A percentile compares a stretch with the other conserved stretches of the same genome.
Evolutionary conservation across 805 yeast species (phyloP).

Genomic region (Ogataea nakhonphanomensis): DNA sequence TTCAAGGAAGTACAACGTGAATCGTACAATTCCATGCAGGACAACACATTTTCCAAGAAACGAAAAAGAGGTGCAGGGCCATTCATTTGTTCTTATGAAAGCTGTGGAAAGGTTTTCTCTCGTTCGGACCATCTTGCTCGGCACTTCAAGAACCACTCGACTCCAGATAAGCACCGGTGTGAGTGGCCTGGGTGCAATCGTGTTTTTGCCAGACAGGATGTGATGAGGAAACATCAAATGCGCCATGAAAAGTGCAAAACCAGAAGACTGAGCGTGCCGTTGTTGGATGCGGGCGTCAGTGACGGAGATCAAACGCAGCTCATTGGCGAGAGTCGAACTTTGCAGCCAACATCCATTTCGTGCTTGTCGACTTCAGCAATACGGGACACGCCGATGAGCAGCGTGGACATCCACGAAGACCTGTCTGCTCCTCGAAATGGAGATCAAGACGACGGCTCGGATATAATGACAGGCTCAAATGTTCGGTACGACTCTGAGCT

Average conservation of each 20-base stretch:
- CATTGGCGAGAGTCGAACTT: too few species aligned
- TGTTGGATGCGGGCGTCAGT: too few species aligned
- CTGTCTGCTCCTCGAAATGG: too few species aligned
- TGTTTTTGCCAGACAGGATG: constrained; percentile 52
- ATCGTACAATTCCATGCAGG: background rate
- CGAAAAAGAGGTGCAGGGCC: constrained; percentile 16
- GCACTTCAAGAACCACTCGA: constrained; percentile 50
- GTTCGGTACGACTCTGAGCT: too few species aligned
- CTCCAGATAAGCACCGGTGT: constrained; percentile 44
- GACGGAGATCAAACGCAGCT: too few species aligned
- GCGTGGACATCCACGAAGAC: too few species aligned
- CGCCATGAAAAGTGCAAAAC: constrained; percentile 25
- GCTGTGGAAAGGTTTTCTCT: constrained; percentile 51
- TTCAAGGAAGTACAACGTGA: too few species aligned
- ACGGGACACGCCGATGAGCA: too few species aligned
- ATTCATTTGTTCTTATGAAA: constrained; percentile 35
- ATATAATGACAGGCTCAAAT: background rate
- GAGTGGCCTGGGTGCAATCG: constrained; percentile 46
- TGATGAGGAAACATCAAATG: constrained; percentile 41
- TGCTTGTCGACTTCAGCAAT: too few species aligned
- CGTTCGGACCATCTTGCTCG: constrained; percentile 58
- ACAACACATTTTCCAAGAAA: constrained; percentile 5
- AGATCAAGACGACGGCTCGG: constrained; percentile 23
- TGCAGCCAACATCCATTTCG: too few species aligned
- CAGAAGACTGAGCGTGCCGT: background rate